Evolutionary conservation across 768 basidiomycete species (phyloP).

Genomic region (Suillus alpinus): DNA sequence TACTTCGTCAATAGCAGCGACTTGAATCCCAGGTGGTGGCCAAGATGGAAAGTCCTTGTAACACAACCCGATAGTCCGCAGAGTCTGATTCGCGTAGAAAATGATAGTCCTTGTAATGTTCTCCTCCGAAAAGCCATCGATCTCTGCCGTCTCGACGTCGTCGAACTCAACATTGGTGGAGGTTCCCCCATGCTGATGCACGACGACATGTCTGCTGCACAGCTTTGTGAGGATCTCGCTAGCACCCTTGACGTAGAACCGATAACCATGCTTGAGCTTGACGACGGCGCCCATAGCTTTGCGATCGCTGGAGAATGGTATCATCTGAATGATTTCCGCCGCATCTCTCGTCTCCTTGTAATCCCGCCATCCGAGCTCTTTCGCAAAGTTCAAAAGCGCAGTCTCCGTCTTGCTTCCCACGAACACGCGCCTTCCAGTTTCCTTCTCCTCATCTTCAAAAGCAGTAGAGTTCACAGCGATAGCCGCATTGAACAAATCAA

Average conservation of each 20-base stretch:
- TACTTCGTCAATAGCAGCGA: constrained; percentile 53
- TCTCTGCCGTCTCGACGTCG: constrained; percentile 52
- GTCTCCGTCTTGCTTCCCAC: constrained; percentile 96
- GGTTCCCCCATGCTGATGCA: constrained; percentile 32
- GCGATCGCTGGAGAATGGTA: constrained; percentile 90
- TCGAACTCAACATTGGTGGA: constrained; percentile 17
- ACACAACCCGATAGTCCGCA: constrained; percentile 92
- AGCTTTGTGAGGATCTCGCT: constrained; percentile 86
- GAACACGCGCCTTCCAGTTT: constrained; percentile 59
- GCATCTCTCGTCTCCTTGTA: constrained; percentile 66
- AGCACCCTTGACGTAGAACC: constrained; percentile 89
- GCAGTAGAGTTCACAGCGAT: constrained; percentile 94
- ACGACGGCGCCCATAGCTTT: constrained; percentile 96
- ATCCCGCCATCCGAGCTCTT: constrained; percentile 73
- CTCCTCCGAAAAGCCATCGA: constrained; percentile 65
- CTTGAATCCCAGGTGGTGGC: constrained; percentile 61
- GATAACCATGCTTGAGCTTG: constrained; percentile 49
- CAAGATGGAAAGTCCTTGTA: constrained; percentile 85
- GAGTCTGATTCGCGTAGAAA: constrained; percentile 95
- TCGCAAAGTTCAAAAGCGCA: constrained; percentile 82
- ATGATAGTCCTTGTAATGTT: constrained; percentile 94
- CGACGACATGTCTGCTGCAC: constrained; percentile 72
- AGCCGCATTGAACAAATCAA: constrained; percentile 73
- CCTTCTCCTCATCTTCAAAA: constrained; percentile 76
- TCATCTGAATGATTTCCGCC: constrained; percentile 72